phyloP scores from a whole-genome alignment of 768 basidiomycete species.

The Tulasnella calospora region DNA sequence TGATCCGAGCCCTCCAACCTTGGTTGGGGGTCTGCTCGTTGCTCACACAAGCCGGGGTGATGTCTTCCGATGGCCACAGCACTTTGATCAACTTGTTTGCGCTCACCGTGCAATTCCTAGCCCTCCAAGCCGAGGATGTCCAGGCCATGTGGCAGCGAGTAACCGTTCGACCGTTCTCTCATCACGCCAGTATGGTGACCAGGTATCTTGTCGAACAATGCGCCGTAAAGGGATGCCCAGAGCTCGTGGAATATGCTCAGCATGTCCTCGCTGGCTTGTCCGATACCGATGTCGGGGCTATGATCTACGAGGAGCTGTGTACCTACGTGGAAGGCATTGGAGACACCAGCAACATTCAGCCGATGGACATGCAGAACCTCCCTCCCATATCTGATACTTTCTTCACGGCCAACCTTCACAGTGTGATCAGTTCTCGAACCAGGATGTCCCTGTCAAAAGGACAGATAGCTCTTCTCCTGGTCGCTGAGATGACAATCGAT shows the following conservation, averaged over 20 bases:
- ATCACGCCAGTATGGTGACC: slow-evolving; percentile 73
- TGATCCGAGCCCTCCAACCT: slow-evolving; percentile 73
- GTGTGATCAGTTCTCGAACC: slow-evolving; percentile 68
- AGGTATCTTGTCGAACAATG: slow-evolving; percentile 85
- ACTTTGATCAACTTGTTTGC: slow-evolving; percentile 77
- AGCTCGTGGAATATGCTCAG: slow-evolving; percentile 73
- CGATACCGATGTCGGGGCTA: slow-evolving; percentile 63
- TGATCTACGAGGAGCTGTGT: slow-evolving; percentile 79
- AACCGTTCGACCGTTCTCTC: slow-evolving; percentile 62
- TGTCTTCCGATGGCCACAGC: slow-evolving; percentile 56
- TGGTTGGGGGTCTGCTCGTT: slow-evolving; percentile 79
- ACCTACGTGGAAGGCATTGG: slow-evolving; percentile 76
- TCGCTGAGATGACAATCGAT: slow-evolving; percentile 70
- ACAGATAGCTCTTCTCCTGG: slow-evolving; percentile 82
- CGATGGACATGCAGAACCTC: slow-evolving; percentile 44
- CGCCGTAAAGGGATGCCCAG: slow-evolving; percentile 70
- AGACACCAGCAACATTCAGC: slow-evolving; percentile 54
- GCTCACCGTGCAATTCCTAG: slow-evolving; percentile 70
- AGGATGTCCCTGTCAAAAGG: slow-evolving; percentile 69
- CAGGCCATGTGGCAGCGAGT: slow-evolving; percentile 72
- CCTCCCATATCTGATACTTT: slow-evolving; percentile 39
- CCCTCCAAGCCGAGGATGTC: slow-evolving; percentile 74
- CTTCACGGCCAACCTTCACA: slow-evolving; percentile 54
- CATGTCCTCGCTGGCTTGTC: slow-evolving; percentile 81
- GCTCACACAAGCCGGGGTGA: slow-evolving; percentile 51